Conservation (phyloP, 805 yeast genomes). For the Saturnispora kantuleensis region DNA sequence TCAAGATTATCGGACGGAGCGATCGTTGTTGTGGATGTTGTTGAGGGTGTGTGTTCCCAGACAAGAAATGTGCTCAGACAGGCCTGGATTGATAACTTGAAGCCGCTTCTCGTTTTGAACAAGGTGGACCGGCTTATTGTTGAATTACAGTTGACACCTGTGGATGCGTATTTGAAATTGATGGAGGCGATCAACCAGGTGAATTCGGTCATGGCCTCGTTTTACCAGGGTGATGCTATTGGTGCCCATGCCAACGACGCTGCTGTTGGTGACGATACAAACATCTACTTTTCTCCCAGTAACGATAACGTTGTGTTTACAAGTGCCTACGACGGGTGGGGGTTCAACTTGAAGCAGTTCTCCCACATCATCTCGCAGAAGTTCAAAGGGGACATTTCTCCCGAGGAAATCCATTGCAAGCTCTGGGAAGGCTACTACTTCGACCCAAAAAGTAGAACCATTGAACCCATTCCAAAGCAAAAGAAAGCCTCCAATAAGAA, state of each 20-base stretch:
- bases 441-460: constrained; percentile 84
- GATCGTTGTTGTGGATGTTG: constrained; percentile 88
- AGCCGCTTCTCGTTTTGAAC: constrained; percentile 80
- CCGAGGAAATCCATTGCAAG: constrained; percentile 70
- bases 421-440: constrained; percentile 91
- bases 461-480: constrained; percentile 54
- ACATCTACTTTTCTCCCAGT: constrained; percentile 78
- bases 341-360: constrained; percentile 81
- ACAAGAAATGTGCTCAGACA: constrained; percentile 91
- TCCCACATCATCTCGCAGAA: constrained; percentile 63
- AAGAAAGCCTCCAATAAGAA: constrained; percentile 48
- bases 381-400: constrained; percentile 56
- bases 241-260: constrained; percentile 68
- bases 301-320: constrained; percentile 86
- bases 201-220: constrained; percentile 87
- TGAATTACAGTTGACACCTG: constrained; percentile 73
- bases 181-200: constrained; percentile 81
- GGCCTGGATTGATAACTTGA: constrained; percentile 87
- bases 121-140: constrained; percentile 80
- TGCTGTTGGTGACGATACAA: constrained; percentile 66
- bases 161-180: constrained; percentile 78
- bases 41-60: constrained; percentile 97
- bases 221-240: constrained; percentile 88
- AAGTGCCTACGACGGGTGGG: constrained; percentile 95
- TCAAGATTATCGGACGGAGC: constrained; percentile 97